These are phyloP conservation scores for Cyberlindnera xylosilytica DNA, from an alignment of 805 yeast species.

Conservation along the genomic window DNA sequence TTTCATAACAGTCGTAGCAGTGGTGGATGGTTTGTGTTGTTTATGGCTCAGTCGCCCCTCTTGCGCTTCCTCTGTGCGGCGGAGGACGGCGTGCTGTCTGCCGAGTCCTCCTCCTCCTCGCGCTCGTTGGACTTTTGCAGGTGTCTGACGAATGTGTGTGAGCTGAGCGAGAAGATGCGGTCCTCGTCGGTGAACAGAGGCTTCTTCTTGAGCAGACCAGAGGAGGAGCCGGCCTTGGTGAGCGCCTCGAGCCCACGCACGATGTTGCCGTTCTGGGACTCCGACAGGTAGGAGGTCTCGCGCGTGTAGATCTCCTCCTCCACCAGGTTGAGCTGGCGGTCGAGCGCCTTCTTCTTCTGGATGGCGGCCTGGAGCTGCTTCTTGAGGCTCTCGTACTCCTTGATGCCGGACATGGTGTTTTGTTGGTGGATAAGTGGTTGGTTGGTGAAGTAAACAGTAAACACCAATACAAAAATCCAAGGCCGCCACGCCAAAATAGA, in stretches of 20 bases:
- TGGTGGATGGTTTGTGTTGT: too few species aligned
- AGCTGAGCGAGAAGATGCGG: constrained; percentile 74
- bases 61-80: constrained; percentile 12
- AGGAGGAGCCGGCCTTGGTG: constrained; percentile 39
- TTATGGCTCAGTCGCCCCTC: too few species aligned
- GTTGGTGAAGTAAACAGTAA: background rate
- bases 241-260: constrained; percentile 90
- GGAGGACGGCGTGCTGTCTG: constrained; percentile 23
- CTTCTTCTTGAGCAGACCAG: constrained; percentile 31
- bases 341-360: constrained; percentile 59
- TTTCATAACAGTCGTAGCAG: too few species aligned
- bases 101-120: constrained; percentile 28
- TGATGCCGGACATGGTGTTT: constrained; percentile 17
- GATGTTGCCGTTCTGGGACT: constrained; percentile 69
- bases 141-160: constrained; percentile 65
- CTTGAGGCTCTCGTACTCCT: constrained; percentile 64
- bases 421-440: background rate
- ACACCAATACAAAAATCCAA: too few species aligned
- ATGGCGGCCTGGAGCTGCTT: constrained; percentile 64
- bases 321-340: constrained; percentile 53
- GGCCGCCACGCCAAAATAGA: too few species aligned
- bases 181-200: constrained; percentile 66
- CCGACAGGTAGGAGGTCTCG: constrained; percentile 76
- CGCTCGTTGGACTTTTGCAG: constrained; percentile 45
- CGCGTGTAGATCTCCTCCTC: constrained; percentile 79